These are phyloP conservation scores for Ochromonas danica DNA, from an alignment of 108 stramenopile species.

Conservation along the genomic window DNA sequence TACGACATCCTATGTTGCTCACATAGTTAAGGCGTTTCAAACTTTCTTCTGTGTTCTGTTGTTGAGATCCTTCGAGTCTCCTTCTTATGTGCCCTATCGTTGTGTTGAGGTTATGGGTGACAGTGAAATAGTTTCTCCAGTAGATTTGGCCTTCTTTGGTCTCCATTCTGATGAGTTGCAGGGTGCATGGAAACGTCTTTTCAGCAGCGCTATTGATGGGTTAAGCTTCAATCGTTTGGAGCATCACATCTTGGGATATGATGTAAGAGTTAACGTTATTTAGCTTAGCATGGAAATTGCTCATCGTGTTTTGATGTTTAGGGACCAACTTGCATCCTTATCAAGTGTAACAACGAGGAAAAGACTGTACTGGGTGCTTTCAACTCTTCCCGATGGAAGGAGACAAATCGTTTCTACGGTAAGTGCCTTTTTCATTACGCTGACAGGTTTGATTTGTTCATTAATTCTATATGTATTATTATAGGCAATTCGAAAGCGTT, in stretches of 20 bases:
- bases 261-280: neutral
- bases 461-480: no score
- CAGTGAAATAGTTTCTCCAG: neutral
- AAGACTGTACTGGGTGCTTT: neutral
- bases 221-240: constrained; percentile 20
- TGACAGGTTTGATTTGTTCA: no score
- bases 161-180: neutral
- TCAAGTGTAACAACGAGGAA: neutral
- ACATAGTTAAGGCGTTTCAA: neutral
- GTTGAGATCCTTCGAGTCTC: neutral
- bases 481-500: neutral
- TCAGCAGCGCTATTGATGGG: neutral
- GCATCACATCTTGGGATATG: constrained; percentile 33
- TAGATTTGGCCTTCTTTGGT: neutral
- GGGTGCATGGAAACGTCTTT: constrained; percentile 13
- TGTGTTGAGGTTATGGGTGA: neutral
- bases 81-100: neutral
- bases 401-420: constrained; percentile 1
- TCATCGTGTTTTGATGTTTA: no score
- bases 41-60: neutral
- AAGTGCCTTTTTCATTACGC: no score
- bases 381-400: neutral
- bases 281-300: no score
- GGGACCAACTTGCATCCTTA: neutral
- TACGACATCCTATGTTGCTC: neutral